Evolutionary conservation across 1,139 yeast species (phyloP).

Genomic region (Suhomyces bribrorum): DNA sequence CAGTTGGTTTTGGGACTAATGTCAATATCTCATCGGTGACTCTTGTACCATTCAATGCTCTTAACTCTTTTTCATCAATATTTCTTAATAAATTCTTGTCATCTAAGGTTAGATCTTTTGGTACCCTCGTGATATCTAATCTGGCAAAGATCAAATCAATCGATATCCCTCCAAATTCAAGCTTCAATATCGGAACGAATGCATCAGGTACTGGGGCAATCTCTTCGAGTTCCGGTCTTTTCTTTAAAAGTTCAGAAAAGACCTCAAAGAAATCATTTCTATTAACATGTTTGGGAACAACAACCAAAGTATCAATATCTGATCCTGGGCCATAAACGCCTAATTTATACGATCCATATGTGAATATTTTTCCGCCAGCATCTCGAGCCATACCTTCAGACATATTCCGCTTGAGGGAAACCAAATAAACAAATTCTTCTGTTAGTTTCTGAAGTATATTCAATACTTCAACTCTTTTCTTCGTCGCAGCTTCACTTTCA

Average conservation of each 20-base stretch:
- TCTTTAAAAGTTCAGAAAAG: slow-evolving; percentile 65
- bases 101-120: slow-evolving; percentile 67
- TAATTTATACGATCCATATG: slow-evolving; percentile 89
- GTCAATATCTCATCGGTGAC: slow-evolving; percentile 92
- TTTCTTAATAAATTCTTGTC: slow-evolving; percentile 84
- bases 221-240: slow-evolving; percentile 81
- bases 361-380: slow-evolving; percentile 95
- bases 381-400: slow-evolving; percentile 96
- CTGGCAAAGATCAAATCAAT: slow-evolving; percentile 87
- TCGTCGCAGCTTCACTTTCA: slow-evolving; percentile 81
- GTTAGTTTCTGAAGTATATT: slow-evolving; percentile 68
- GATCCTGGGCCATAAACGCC: slow-evolving; percentile 99
- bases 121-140: slow-evolving; percentile 80
- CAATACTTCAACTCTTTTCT: slow-evolving; percentile 74
- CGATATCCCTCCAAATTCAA: slow-evolving; percentile 84
- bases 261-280: slow-evolving; percentile 86
- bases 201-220: slow-evolving; percentile 95
- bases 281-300: slow-evolving; percentile 93
- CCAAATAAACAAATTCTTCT: slow-evolving; percentile 78
- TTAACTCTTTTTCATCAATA: slow-evolving; percentile 84
- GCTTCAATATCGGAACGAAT: slow-evolving; percentile 89
- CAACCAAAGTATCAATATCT: slow-evolving; percentile 93
- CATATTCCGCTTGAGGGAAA: slow-evolving; percentile 82
- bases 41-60: slow-evolving; percentile 92
- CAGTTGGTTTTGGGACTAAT: slow-evolving; percentile 89